phyloP scores from a whole-genome alignment of 2,329 filamentous ascomycete species.

The Talaromyces verruculosus region DNA sequence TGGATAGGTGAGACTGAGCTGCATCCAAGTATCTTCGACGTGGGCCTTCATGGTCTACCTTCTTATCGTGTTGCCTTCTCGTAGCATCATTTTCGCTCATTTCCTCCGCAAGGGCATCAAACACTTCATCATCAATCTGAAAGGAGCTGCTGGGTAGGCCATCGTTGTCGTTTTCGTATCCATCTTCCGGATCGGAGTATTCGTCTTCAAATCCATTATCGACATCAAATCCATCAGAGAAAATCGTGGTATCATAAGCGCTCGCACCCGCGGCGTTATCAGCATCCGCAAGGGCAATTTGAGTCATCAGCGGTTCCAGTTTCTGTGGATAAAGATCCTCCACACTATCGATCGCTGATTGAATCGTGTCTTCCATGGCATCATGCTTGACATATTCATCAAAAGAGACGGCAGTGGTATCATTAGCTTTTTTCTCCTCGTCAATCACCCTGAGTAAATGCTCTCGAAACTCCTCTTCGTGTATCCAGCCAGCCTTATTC shows the following conservation, averaged over 20 bases:
- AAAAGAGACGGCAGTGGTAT: constrained; percentile 55
- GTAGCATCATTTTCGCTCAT: not conserved
- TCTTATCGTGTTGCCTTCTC: not conserved
- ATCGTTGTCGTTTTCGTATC: constrained; percentile 22
- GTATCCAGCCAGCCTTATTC: constrained; percentile 80
- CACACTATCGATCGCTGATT: constrained; percentile 77
- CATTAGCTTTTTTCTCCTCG: constrained; percentile 59
- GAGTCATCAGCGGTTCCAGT: constrained; percentile 40
- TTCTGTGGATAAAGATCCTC: constrained; percentile 79
- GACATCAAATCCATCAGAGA: constrained; percentile 47
- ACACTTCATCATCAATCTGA: constrained; percentile 21
- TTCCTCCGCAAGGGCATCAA: not conserved
- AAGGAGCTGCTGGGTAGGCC: constrained; percentile 22
- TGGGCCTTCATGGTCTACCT: not conserved
- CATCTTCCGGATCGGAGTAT: constrained; percentile 29
- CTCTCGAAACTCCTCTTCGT: constrained; percentile 78
- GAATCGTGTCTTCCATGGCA: constrained; percentile 60
- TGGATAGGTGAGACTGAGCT: not conserved
- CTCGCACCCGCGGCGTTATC: constrained; percentile 44
- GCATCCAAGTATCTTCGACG: not conserved
- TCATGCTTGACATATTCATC: constrained; percentile 62
- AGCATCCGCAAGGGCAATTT: constrained; percentile 23
- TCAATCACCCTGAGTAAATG: constrained; percentile 63
- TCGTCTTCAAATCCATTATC: constrained; percentile 46
- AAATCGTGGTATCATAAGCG: constrained; percentile 64